Evolutionary conservation across 306 rosid species (phyloP), one percentile per base, ranked within the genome.

Genomic region (Lotus japonicus): DNA sequence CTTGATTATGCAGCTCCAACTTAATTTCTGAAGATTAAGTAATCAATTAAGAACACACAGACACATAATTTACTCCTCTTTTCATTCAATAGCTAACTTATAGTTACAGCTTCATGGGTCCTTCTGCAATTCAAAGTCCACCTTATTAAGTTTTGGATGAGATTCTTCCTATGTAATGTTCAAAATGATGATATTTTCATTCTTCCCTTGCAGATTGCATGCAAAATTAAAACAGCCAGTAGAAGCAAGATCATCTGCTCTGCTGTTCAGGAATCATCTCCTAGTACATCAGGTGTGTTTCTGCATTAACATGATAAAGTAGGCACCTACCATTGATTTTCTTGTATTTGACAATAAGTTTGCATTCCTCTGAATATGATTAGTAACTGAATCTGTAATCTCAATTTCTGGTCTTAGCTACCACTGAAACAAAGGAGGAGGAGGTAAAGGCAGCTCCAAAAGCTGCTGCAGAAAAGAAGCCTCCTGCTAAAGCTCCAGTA

Each of bases 241-340:
- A 80, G 74, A 80, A 66, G 44, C 80, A 74, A 12, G 67, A 64
- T 88, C 12, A 81, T 78, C 70, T 90, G 96, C 74, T 88, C 88
- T 56, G 85, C 98, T 51, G 83, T 90, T 78, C 97, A 88, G 77
- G 96, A 94, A 83, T 86, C 98, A 8, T 83, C 98, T 58, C 73
- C 91, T 58, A 82, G 78, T 49, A 82, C 87, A 64, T 63, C 92
- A 58, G 83, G 96, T 85, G 56, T 73, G 81, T 76, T 63, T 73
- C 58, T 70, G 36, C 46, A 76, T 14, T 46, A 45, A 42, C 44
- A 41, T 33, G 53, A 68, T 28, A 7, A 19, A 53, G 55, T 28
- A 28, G 4, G 5, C 7, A 10, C 64, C 21, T 38, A 11, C 41
- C 48, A 64, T 28, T 26, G 0, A 13, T 26, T 48, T 50, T 23